Evolutionary conservation across 116 monocot species (phyloP).

Genomic region (Trichopus zeylanicus): DNA sequence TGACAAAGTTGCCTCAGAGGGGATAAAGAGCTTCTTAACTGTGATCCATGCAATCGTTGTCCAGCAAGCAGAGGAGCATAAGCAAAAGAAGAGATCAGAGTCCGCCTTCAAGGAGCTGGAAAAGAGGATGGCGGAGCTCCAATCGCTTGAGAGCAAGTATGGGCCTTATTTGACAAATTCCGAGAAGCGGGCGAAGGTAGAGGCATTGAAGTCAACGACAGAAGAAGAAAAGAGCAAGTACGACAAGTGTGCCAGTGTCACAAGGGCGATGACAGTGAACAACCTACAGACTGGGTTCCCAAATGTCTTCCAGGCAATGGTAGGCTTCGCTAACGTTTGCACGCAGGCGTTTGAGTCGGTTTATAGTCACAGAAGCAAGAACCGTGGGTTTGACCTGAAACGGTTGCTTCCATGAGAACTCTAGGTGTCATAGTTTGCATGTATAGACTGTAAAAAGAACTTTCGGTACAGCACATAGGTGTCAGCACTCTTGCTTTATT

Average conservation of each 20-base stretch:
- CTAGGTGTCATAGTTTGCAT: neutral
- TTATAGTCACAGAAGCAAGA: slow-evolving; percentile 26
- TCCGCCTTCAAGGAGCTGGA: slow-evolving; percentile 50
- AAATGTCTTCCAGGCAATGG: slow-evolving; percentile 88
- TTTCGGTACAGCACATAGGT: too few species aligned
- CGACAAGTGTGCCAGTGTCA: slow-evolving; percentile 63
- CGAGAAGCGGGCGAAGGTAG: slow-evolving; percentile 57
- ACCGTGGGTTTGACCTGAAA: slow-evolving; percentile 32
- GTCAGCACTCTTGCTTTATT: neutral
- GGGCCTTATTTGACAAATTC: slow-evolving; percentile 21
- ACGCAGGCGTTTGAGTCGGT: slow-evolving; percentile 63
- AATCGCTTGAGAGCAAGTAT: slow-evolving; percentile 49
- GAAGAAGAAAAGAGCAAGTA: slow-evolving; percentile 82
- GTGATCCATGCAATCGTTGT: slow-evolving; percentile 63
- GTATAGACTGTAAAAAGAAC: slow-evolving; percentile 10
- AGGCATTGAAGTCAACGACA: slow-evolving; percentile 41
- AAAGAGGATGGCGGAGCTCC: slow-evolving; percentile 54
- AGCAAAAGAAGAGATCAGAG: slow-evolving; percentile 63
- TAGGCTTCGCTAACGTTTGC: slow-evolving; percentile 80
- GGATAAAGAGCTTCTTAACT: slow-evolving; percentile 83
- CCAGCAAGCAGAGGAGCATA: slow-evolving; percentile 79
- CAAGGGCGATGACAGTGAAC: slow-evolving; percentile 87
- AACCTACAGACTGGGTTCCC: slow-evolving; percentile 90
- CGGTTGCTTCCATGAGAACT: slow-evolving; percentile 39
- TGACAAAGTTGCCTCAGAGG: slow-evolving; percentile 89